These are phyloP conservation scores for Orbilia ellipsospora DNA, from an alignment of 2,329 filamentous ascomycete genomes.

Conservation along the genomic window DNA sequence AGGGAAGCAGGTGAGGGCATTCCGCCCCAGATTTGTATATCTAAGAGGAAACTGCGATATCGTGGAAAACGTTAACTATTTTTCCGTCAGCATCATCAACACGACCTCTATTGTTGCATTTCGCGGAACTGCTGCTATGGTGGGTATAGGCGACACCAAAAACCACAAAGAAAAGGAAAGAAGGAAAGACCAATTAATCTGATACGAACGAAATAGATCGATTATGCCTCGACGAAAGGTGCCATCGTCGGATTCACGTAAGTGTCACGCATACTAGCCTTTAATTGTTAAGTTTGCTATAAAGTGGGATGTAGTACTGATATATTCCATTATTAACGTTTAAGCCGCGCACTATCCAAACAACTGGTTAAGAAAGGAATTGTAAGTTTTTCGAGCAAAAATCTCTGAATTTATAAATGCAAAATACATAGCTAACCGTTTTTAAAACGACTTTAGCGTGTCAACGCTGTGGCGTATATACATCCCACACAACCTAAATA, in stretches of 20 bases:
- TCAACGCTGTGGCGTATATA: slow-evolving; percentile 58
- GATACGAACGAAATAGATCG: slow-evolving; percentile 60
- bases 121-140: slow-evolving; percentile 66
- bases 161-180: not conserved
- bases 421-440: not conserved
- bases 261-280: not conserved
- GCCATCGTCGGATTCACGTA: slow-evolving; percentile 70
- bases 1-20: slow-evolving; percentile 59
- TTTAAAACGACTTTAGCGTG: slow-evolving; percentile 27
- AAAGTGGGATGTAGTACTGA: too few species aligned
- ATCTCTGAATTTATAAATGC: slow-evolving; percentile 60
- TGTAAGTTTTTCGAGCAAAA: slow-evolving; percentile 62
- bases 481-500: not conserved
- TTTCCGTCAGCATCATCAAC: slow-evolving; percentile 68
- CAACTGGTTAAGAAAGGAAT: slow-evolving; percentile 70
- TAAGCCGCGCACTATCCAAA: slow-evolving; percentile 65
- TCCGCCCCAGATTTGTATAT: too few species aligned
- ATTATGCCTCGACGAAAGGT: slow-evolving; percentile 71
- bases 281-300: not conserved
- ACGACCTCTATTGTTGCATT: slow-evolving; percentile 69
- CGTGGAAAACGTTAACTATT: too few species aligned
- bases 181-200: not conserved
- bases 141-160: not conserved
- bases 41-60: too few species aligned
- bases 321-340: not conserved